A percentile compares a stretch with the other conserved stretches of the same genome.
phyloP scores from a whole-genome alignment of 768 basidiomycete genomes.

The Candolleomyces eurysporus region DNA sequence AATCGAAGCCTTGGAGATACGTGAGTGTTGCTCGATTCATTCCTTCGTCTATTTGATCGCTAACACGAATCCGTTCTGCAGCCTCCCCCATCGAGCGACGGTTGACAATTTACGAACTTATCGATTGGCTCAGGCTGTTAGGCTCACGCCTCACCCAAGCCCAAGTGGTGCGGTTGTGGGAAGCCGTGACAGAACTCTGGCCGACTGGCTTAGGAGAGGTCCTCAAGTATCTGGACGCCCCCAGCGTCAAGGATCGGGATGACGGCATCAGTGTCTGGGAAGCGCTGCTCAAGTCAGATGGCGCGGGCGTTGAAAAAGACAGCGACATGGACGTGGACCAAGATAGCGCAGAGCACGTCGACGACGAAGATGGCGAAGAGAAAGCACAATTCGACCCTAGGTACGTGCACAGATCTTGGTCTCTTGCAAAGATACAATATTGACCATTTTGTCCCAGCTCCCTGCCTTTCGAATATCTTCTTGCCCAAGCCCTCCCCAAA shows the following conservation, averaged over 20 bases:
- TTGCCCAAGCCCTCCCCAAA: neutral
- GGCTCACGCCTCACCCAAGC: conserved; percentile 28
- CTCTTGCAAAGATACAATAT: neutral
- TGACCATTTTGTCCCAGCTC: neutral
- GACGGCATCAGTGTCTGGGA: conserved; percentile 1
- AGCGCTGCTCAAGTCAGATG: neutral
- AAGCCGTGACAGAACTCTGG: conserved; percentile 39
- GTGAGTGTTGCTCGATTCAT: conserved; percentile 35
- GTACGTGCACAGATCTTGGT: neutral
- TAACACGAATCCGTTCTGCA: conserved; percentile 17
- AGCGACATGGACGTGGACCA: neutral
- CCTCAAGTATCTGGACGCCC: conserved; percentile 13
- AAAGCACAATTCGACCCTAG: neutral
- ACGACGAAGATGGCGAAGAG: neutral
- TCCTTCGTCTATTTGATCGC: neutral
- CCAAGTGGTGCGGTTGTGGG: conserved; percentile 41
- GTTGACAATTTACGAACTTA: conserved; percentile 49
- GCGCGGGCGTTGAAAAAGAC: neutral
- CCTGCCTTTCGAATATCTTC: conserved; percentile 8
- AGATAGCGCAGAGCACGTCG: neutral
- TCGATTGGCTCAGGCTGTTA: conserved; percentile 62
- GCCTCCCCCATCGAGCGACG: conserved; percentile 36
- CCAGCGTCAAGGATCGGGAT: neutral
- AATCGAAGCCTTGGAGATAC: conserved; percentile 40
- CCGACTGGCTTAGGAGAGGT: conserved; percentile 41